Base-by-base conservation (phyloP, 179 eudicot species). In the Silene noctiflora region DNA sequence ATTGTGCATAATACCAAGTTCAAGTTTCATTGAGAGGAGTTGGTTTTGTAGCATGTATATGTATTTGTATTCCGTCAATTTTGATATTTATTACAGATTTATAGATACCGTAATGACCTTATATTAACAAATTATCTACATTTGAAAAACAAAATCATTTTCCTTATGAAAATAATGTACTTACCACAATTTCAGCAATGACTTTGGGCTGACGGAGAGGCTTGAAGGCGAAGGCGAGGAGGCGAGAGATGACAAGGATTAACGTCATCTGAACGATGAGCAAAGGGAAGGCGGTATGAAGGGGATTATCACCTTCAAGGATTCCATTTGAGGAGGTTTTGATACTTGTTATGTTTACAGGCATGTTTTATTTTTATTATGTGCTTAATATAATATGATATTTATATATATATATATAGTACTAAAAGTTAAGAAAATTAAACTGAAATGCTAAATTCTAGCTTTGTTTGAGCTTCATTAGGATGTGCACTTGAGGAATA, bases 121-220 rank as follows among this genome's bases (percentile, higher is more conserved):
- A 6, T 1, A 39, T 4, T 39, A 8, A 39, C 1, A 7, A 39
- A 7, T 39, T 6, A 39, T 39, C 44, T 39, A 6, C 44, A 39
- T 39, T 59, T 2, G 2, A 7, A 13, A 33, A 33, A 33, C 27
- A 25, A 25, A 25, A 25, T 25, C 27, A 25, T 25, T 25, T 25
- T 25, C 27, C 27, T 1, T 25, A 25, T 25, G 27, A 25, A 25
- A 25, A 25, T 4, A 33, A 33, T 33, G 5, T 33, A 81, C 88
- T 11, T 85, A 88, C 97, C 44, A 88, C 74, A 19, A 92, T 92
- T 75, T 92, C 97, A 0, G 97, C 95, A 24, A 92, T 82, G 84
- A 92, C 97, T 86, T 86, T 90, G 39, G 97, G 97, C 17, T 92
- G 97, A 17, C 95, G 97, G 68, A 92, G 89, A 55, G 97, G 97